Evolutionary conservation across 371 early-diverging fungal genomes (phyloP).

Genomic region (Haplosporangium sp.): DNA sequence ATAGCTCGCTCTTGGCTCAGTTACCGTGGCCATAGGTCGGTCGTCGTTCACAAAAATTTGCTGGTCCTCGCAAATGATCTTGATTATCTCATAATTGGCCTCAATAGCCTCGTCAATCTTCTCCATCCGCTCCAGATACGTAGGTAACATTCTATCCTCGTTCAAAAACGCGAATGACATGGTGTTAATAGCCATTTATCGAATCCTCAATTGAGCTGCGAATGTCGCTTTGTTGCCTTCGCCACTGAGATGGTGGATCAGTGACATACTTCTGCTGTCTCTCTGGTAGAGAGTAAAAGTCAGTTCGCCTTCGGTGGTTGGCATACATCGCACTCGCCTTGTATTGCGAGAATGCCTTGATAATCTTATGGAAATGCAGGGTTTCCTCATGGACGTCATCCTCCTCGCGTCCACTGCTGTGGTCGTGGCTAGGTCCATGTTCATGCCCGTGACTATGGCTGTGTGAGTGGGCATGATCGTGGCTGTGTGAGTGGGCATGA

Average conservation of each 20-base stretch:
- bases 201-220: no score
- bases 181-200: no score
- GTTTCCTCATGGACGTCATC: conserved; percentile 55
- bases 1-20: no score
- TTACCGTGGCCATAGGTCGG: conserved; percentile 34
- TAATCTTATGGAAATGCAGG: conserved; percentile 69
- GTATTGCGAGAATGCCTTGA: conserved; percentile 81
- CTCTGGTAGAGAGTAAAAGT: conserved; percentile 71
- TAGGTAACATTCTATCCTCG: conserved; percentile 50
- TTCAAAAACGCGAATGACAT: background rate
- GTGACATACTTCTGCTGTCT: conserved; percentile 67
- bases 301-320: conserved; percentile 78
- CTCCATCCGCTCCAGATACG: conserved; percentile 52
- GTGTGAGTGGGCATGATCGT: conserved; percentile 35
- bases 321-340: conserved; percentile 71
- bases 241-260: no score
- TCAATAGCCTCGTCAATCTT: conserved; percentile 58
- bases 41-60: conserved; percentile 55
- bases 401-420: conserved; percentile 20
- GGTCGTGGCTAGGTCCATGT: conserved; percentile 3
- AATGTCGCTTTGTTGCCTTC: no score
- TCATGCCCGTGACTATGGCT: conserved; percentile 22
- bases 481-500: conserved; percentile 16
- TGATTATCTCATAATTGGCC: conserved; percentile 59
- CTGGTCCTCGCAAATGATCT: conserved; percentile 59